Percentiles rank a stretch among this genome's conserved stretches.
Conservation (phyloP, 441 rosid genomes). For the Croton setiger region DNA sequence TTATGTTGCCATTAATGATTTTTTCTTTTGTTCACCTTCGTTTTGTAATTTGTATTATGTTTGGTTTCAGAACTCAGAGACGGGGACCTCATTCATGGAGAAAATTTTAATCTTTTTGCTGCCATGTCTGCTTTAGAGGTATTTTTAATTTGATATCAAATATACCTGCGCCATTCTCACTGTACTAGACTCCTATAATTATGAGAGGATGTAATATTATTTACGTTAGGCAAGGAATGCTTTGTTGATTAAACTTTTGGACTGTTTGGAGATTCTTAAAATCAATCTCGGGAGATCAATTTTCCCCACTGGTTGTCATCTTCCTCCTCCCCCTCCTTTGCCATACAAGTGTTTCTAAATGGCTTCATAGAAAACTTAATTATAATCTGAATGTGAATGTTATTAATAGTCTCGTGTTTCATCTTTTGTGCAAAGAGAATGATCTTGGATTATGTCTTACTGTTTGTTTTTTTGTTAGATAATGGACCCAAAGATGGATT, state of each 20-base stretch:
- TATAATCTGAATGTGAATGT: not conserved
- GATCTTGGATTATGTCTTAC: not conserved
- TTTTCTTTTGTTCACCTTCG: slow-evolving; percentile 6
- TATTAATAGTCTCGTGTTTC: not conserved
- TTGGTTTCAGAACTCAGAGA: slow-evolving; percentile 64
- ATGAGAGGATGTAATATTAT: not conserved
- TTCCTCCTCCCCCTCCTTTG: too few relatives aligned
- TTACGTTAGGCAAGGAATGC: not conserved
- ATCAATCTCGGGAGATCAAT: not conserved
- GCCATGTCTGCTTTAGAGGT: slow-evolving; percentile 99
- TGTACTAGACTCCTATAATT: not conserved
- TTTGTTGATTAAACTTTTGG: not conserved
- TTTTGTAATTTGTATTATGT: slow-evolving; percentile 6
- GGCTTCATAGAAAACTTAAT: not conserved
- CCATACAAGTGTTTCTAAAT: not conserved
- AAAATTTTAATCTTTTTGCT: slow-evolving; percentile 94
- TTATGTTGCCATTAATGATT: not conserved
- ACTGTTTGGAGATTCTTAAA: not conserved
- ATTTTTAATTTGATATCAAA: slow-evolving; percentile 17
- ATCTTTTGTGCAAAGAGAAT: not conserved
- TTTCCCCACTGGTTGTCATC: too few relatives aligned
- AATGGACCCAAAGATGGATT: slow-evolving; percentile 99
- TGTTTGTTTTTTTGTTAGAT: slow-evolving; percentile 49
- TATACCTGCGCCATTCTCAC: not conserved
- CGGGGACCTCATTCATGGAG: slow-evolving; percentile 91